A percentile compares a stretch with the other conserved stretches of the same genome.
phyloP scores from a whole-genome alignment of 148 eudicot genomes.

The Chenopodium suecicum region DNA sequence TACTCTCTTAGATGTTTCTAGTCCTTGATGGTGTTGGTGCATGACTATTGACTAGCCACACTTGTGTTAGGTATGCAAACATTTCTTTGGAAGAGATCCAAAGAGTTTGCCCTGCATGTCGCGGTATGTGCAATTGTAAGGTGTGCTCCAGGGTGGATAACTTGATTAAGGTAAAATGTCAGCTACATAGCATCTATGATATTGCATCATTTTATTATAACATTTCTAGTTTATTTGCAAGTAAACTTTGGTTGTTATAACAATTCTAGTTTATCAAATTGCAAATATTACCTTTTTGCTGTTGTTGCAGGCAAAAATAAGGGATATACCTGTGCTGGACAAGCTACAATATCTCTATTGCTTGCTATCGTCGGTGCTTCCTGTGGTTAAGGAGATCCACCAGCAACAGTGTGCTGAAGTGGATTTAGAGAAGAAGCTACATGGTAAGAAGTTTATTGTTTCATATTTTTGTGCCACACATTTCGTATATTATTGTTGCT shows the following conservation, averaged over 20 bases:
- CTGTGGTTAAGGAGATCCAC: constrained; percentile 73
- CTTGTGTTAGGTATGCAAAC: constrained; percentile 61
- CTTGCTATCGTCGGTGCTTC: constrained; percentile 85
- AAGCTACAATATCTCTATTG: constrained; percentile 83
- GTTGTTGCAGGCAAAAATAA: constrained; percentile 61
- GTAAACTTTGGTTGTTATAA: no score
- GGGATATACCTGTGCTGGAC: constrained; percentile 74
- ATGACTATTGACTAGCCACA: constrained; percentile 18
- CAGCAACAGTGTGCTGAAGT: constrained; percentile 81
- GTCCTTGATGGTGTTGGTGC: neutral
- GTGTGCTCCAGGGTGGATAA: constrained; percentile 79
- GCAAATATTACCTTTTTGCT: constrained; percentile 1
- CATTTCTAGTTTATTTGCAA: no score
- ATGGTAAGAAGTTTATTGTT: constrained; percentile 45
- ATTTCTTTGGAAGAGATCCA: constrained; percentile 66
- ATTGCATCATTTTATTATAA: no score
- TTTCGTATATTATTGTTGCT: neutral
- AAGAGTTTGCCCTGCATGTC: constrained; percentile 91
- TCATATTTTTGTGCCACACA: constrained; percentile 10
- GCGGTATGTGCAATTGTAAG: constrained; percentile 86
- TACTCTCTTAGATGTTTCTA: constrained; percentile 13
- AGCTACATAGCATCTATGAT: no score
- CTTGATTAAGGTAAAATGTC: constrained; percentile 63
- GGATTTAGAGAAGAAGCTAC: constrained; percentile 77
- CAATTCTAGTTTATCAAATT: neutral